phyloP scores from a whole-genome alignment of 768 basidiomycete genomes.

The Tricholoma flavovirens region DNA sequence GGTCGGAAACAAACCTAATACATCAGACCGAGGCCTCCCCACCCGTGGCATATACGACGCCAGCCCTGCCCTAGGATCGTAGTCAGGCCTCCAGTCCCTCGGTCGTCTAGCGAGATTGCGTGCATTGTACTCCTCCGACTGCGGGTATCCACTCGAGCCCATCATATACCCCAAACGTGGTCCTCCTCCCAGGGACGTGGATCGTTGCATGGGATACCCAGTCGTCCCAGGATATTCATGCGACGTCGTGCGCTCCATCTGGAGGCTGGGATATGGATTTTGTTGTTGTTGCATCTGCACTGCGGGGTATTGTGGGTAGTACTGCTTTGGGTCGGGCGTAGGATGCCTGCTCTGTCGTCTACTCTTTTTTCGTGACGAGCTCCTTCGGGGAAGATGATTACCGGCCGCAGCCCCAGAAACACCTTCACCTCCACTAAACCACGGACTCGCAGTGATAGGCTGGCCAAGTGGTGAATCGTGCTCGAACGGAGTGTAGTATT shows the following conservation, averaged over 20 bases:
- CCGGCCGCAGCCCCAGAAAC: background rate
- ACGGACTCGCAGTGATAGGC: constrained; percentile 18
- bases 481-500: background rate
- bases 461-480: constrained; percentile 12
- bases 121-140: constrained; percentile 24
- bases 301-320: background rate
- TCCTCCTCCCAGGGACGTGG: constrained; percentile 3
- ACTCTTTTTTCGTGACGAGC: constrained; percentile 8
- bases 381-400: background rate
- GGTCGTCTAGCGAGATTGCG: constrained; percentile 35
- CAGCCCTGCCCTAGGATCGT: constrained; percentile 22
- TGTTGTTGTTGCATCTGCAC: background rate
- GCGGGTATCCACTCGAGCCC: background rate
- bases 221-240: constrained; percentile 5
- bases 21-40: constrained; percentile 24
- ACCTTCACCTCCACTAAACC: constrained; percentile 13
- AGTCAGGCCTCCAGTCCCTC: constrained; percentile 40
- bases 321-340: background rate
- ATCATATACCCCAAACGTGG: background rate
- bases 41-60: constrained; percentile 22
- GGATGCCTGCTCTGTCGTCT: constrained; percentile 8
- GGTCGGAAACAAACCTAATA: constrained; percentile 23
- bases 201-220: constrained; percentile 12
- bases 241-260: constrained; percentile 12
- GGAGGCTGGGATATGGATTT: background rate